These are phyloP conservation scores for Marsdenia floribunda DNA, from an alignment of 257 asterid species.

Conservation along the genomic window DNA sequence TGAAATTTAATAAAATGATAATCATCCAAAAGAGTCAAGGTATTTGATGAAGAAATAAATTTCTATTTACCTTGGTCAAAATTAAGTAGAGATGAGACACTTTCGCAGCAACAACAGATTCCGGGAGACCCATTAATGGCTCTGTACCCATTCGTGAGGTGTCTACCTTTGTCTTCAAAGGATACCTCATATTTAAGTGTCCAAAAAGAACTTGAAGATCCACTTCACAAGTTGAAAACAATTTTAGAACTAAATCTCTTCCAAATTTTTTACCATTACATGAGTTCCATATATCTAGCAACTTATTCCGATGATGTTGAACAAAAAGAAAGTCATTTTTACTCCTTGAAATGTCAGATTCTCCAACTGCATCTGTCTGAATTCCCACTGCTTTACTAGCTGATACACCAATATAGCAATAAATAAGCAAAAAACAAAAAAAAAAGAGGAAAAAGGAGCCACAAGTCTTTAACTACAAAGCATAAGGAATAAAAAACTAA, in stretches of 20 bases:
- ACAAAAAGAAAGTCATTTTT: constrained; percentile 17
- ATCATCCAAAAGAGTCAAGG: not conserved
- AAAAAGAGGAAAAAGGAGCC: constrained; percentile 14
- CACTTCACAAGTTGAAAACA: constrained; percentile 48
- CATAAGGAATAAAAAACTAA: constrained; percentile 15
- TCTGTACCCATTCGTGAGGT: constrained; percentile 22
- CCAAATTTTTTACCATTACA: constrained; percentile 47
- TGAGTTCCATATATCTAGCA: constrained; percentile 60
- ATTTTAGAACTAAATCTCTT: constrained; percentile 48
- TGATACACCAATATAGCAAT: constrained; percentile 29
- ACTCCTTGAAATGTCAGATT: constrained; percentile 26
- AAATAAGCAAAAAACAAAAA: constrained; percentile 19
- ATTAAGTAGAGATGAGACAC: constrained; percentile 52
- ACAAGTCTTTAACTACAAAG: constrained; percentile 8
- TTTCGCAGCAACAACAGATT: constrained; percentile 47
- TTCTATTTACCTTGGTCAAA: constrained; percentile 61
- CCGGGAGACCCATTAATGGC: constrained; percentile 25
- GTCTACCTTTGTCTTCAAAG: constrained; percentile 15
- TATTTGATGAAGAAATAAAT: not conserved
- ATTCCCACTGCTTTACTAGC: constrained; percentile 49
- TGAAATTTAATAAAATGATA: not conserved
- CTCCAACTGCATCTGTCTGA: constrained; percentile 45
- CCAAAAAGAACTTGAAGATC: constrained; percentile 69
- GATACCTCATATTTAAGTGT: constrained; percentile 35
- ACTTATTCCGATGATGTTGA: constrained; percentile 36